Base-by-base conservation (phyloP, 257 asterid species). In the Rauvolfia tetraphylla region DNA sequence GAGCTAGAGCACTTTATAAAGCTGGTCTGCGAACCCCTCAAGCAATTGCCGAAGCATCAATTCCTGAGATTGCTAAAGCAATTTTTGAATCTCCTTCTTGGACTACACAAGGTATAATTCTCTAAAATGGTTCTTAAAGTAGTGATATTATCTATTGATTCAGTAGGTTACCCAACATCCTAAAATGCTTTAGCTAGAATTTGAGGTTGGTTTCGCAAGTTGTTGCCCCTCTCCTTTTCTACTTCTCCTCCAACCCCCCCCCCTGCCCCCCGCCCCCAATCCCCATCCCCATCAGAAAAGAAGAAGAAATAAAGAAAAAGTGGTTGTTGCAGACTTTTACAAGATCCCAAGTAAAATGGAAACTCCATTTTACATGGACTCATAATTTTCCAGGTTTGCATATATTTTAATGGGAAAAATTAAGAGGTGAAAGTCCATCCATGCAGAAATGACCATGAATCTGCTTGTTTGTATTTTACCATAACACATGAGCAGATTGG, bases 1-100 rank as follows among this genome's bases (percentile, higher is more conserved):
- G 99, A 87, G 99, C 99, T 77, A 84, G 99, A 84, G 97, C 98
- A 79, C 97, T 95, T 71, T 95, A 91, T 85, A 95, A 85, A 90
- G 92, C 96, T 79, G 99, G 99, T 82, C 68, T 95, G 78, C 90
- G 99, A 69, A 95, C 97, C 59, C 96, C 97, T 80, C 98, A 91
- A 86, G 93, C 95, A 72, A 92, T 95, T 78, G 98, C 99, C 76
- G 98, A 92, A 89, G 94, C 99, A 70, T 89, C 97, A 3, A 75
- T 95, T 84, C 87, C 94, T 84, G 97, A 95, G 80, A 92, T 95
- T 76, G 86, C 81, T 84, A 92, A 95, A 87, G 98, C 93, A 7
- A 87, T 95, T 72, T 95, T 92, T 86, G 99, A 95, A 75, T 87
- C 96, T 81, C 89, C 97, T 67, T 85, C 96, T 56, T 95, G 97